Conservation (phyloP, 2,329 filamentous ascomycete species). For the Fusarium bactridioides region DNA sequence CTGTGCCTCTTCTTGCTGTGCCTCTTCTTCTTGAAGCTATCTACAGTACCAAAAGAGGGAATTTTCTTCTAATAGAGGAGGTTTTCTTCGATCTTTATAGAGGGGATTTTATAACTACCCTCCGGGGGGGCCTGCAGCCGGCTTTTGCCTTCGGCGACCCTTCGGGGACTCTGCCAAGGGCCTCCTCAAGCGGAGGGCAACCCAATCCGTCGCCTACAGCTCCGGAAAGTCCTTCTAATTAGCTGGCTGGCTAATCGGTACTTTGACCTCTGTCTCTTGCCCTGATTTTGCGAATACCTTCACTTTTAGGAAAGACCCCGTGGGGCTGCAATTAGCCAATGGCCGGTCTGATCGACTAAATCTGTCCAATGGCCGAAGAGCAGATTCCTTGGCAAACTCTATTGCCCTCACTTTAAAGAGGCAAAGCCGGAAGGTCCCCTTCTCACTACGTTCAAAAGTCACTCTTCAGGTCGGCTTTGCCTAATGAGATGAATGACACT, state of each 20-base stretch:
- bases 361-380: not conserved
- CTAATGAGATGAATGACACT: not conserved
- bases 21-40: too few relatives aligned
- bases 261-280: not conserved
- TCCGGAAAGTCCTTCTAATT: not conserved
- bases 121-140: not conserved
- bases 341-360: not conserved
- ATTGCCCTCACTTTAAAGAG: not conserved
- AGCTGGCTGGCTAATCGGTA: not conserved
- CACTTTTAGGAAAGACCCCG: not conserved
- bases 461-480: not conserved
- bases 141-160: too few relatives aligned
- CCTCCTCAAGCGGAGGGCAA: not conserved
- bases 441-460: not conserved
- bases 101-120: not conserved
- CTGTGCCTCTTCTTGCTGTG: too few relatives aligned
- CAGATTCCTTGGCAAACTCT: not conserved
- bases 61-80: too few relatives aligned
- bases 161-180: not conserved
- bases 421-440: not conserved
- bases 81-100: too few relatives aligned
- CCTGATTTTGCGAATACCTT: not conserved
- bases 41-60: too few relatives aligned
- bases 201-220: not conserved
- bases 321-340: not conserved